Conservation (phyloP, 2,329 filamentous ascomycete genomes). For the Cercospora sojina region DNA sequence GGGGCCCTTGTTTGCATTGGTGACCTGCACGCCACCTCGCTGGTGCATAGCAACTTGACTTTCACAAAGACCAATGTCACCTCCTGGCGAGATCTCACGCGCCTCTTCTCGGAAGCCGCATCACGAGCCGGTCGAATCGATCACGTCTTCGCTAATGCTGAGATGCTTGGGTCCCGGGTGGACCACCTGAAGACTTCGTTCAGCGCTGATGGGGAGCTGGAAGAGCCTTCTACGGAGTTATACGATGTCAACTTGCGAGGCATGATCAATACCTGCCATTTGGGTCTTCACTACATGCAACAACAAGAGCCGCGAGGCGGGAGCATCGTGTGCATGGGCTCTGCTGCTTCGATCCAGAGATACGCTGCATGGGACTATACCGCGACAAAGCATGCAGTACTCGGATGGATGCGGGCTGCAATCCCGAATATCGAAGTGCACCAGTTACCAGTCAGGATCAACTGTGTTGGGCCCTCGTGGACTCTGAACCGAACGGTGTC, state of each 20-base stretch:
- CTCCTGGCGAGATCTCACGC: constrained; percentile 51
- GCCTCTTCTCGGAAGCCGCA: constrained; percentile 54
- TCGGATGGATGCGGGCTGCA: constrained; percentile 55
- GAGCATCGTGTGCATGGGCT: constrained; percentile 56
- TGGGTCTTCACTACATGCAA: constrained; percentile 50
- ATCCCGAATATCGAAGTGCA: constrained; percentile 37
- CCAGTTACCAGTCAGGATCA: constrained; percentile 53
- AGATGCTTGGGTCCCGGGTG: constrained; percentile 47
- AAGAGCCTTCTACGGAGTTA: constrained; percentile 38
- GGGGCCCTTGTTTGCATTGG: constrained; percentile 57
- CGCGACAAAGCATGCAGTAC: constrained; percentile 55
- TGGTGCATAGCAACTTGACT: constrained; percentile 33
- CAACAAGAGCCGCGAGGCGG: constrained; percentile 42
- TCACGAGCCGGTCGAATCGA: constrained; percentile 46
- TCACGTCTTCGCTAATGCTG: constrained; percentile 57
- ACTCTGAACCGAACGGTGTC: constrained; percentile 53
- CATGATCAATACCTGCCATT: constrained; percentile 43
- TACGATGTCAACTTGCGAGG: constrained; percentile 46
- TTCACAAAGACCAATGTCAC: constrained; percentile 52
- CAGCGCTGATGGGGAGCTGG: constrained; percentile 38
- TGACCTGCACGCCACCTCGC: constrained; percentile 51
- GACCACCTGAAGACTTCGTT: constrained; percentile 35
- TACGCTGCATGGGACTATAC: constrained; percentile 55
- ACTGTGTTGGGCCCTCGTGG: constrained; percentile 57
- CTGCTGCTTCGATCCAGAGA: constrained; percentile 52